Evolutionary conservation across 495 filamentous ascomycete genomes (phyloP).

Genomic region (Patellaria atrata): DNA sequence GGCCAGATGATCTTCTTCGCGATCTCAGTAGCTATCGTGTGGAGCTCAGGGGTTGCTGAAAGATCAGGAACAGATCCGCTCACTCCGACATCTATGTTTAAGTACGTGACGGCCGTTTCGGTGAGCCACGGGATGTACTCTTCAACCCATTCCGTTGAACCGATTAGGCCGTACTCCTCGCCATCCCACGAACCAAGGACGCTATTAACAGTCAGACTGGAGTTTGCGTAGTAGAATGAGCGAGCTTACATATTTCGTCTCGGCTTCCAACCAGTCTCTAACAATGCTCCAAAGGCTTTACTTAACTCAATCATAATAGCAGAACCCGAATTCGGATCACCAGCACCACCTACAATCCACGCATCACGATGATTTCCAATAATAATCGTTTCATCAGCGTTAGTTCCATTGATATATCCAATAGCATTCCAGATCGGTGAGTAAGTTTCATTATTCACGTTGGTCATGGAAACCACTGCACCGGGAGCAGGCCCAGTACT

Average conservation of each 20-base stretch:
- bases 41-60: constrained; percentile 20
- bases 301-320: constrained; percentile 13
- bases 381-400: constrained; percentile 18
- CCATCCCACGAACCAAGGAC: constrained; percentile 13
- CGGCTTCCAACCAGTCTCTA: constrained; percentile 13
- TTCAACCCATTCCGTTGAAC: constrained; percentile 17
- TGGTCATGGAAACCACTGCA: constrained; percentile 16
- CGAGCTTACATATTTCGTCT: constrained; percentile 11
- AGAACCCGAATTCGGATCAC: constrained; percentile 12
- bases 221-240: neutral
- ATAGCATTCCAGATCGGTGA: constrained; percentile 24
- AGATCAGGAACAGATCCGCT: constrained; percentile 26
- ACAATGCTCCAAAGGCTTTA: constrained; percentile 12
- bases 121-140: constrained; percentile 15
- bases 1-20: constrained; percentile 23
- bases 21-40: constrained; percentile 11
- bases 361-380: constrained; percentile 16
- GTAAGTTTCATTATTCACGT: constrained; percentile 18
- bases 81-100: constrained; percentile 51
- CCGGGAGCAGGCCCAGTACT: constrained; percentile 19
- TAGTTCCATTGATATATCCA: constrained; percentile 26
- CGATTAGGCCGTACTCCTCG: constrained; percentile 15
- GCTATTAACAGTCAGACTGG: constrained; percentile 1
- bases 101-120: constrained; percentile 36
- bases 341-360: constrained; percentile 13